Percentiles rank a stretch among this genome's conserved stretches.
These are phyloP conservation scores for Curvularia hawaiiensis DNA, from an alignment of 2,329 filamentous ascomycete genomes.

Conservation along the genomic window DNA sequence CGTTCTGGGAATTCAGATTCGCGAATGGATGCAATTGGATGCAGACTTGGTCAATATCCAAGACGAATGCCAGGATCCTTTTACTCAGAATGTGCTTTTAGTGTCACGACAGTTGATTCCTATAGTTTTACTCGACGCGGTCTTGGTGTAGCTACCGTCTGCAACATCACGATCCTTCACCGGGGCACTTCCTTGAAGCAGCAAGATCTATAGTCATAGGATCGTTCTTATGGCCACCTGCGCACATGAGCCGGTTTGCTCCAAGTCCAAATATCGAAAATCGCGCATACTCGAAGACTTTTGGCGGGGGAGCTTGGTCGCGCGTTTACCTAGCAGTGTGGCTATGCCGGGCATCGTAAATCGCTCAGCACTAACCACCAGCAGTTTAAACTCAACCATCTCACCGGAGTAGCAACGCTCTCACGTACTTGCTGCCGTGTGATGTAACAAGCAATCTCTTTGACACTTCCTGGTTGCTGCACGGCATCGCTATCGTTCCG, in stretches of 20 bases:
- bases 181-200: neutral
- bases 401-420: constrained; percentile 17
- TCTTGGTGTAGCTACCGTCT: neutral
- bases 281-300: constrained; percentile 9
- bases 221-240: neutral
- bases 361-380: constrained; percentile 35
- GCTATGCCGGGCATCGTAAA: constrained; percentile 28
- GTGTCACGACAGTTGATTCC: neutral
- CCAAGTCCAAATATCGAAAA: constrained; percentile 6
- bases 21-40: neutral
- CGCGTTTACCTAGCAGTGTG: constrained; percentile 17
- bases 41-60: neutral
- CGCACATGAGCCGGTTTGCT: neutral
- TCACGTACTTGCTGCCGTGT: constrained; percentile 12
- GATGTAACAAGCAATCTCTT: constrained; percentile 10
- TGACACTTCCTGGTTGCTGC: constrained; percentile 18
- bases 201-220: constrained; percentile 1
- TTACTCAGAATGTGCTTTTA: neutral
- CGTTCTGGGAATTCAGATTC: neutral
- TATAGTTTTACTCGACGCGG: neutral
- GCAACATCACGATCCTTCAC: neutral
- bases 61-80: neutral
- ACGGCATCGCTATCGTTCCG: constrained; percentile 8
- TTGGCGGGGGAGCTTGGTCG: constrained; percentile 9
- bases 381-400: constrained; percentile 23